These are phyloP conservation scores for Calonectria multiphialidica DNA, from an alignment of 2,329 filamentous ascomycete genomes.

Conservation along the genomic window DNA sequence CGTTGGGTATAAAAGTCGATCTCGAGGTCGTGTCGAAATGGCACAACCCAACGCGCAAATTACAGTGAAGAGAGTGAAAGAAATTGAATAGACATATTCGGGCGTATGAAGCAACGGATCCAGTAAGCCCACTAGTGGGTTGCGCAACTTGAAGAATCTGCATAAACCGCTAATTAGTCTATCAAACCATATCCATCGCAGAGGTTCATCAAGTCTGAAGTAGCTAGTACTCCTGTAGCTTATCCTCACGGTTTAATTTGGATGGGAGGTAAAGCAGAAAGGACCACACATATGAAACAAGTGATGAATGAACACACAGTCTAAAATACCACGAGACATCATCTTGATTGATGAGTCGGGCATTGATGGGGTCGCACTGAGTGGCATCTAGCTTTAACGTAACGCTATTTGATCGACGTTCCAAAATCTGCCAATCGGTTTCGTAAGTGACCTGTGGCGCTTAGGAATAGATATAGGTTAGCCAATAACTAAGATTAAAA, in stretches of 20 bases:
- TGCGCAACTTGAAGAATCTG: constrained; percentile 40
- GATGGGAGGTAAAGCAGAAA: not conserved
- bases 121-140: constrained; percentile 37
- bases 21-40: constrained; percentile 38
- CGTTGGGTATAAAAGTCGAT: constrained; percentile 36
- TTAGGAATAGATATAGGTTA: not conserved
- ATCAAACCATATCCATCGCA: not conserved
- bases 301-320: not conserved
- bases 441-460: constrained; percentile 3
- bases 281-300: not conserved
- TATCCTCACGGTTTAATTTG: too few species aligned
- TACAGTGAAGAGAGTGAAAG: constrained; percentile 42
- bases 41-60: constrained; percentile 43
- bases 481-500: not conserved
- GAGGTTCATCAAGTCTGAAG: too few species aligned
- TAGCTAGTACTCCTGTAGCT: too few species aligned
- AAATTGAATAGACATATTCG: constrained; percentile 35
- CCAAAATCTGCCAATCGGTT: constrained; percentile 40
- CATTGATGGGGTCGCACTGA: constrained; percentile 37
- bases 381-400: constrained; percentile 37
- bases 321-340: constrained; percentile 32
- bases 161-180: not conserved
- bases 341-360: constrained; percentile 35
- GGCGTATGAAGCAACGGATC: constrained; percentile 41
- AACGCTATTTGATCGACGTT: constrained; percentile 31